phyloP scores from a whole-genome alignment of 257 asterid genomes.

The Datura wrightii region DNA sequence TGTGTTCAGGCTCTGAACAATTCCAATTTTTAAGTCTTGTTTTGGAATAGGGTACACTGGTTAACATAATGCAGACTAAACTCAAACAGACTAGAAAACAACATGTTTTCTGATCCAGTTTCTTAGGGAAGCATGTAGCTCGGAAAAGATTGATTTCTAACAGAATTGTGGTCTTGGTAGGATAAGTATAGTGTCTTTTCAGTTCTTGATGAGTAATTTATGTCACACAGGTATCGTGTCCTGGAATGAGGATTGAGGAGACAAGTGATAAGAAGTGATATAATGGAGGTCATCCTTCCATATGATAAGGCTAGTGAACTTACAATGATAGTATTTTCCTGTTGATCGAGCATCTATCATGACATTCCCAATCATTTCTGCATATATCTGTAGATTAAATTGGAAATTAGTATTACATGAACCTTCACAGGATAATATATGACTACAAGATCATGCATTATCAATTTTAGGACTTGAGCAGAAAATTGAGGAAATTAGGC shows the following conservation, averaged over 20 bases:
- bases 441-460: slow-evolving; percentile 6
- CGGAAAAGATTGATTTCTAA: background rate
- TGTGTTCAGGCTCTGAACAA: too few relatives aligned
- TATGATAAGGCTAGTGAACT: slow-evolving; percentile 40
- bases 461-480: background rate
- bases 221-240: background rate
- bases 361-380: slow-evolving; percentile 94
- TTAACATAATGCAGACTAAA: too few relatives aligned
- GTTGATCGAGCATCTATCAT: slow-evolving; percentile 99
- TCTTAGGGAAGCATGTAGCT: background rate
- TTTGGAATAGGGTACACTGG: too few relatives aligned
- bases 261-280: background rate
- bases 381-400: slow-evolving; percentile 70
- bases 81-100: too few relatives aligned
- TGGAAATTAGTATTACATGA: background rate
- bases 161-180: background rate
- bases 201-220: slow-evolving; percentile 17
- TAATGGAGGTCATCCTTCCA: background rate
- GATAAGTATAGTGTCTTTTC: background rate
- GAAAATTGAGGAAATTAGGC: slow-evolving; percentile 12
- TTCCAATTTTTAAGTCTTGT: too few relatives aligned
- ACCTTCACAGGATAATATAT: slow-evolving; percentile 9
- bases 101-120: background rate
- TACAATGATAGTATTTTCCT: slow-evolving; percentile 98
- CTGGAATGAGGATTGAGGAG: slow-evolving; percentile 24